Evolutionary conservation across 2,329 filamentous ascomycete species (phyloP).

Genomic region (Aspergillus puulaauensis): DNA sequence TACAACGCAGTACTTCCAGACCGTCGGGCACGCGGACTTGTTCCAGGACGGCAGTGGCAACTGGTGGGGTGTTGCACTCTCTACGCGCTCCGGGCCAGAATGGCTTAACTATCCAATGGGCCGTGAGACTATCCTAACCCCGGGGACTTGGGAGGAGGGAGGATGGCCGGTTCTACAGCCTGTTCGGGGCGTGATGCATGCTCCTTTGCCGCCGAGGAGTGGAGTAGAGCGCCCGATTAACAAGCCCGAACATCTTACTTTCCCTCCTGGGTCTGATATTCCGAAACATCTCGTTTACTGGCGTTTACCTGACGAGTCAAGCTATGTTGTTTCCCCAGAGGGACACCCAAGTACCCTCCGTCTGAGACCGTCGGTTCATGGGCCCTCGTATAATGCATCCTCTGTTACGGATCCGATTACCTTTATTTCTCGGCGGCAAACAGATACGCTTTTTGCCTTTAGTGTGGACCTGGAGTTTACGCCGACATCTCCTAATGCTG

Average conservation of each 20-base stretch:
- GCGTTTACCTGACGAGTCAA: conserved; percentile 48
- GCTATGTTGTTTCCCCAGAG: conserved; percentile 48
- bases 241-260: conserved; percentile 48
- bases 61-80: conserved; percentile 55
- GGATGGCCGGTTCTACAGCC: conserved; percentile 45
- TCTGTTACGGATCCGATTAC: conserved; percentile 10
- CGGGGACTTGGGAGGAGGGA: conserved; percentile 49
- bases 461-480: conserved; percentile 12
- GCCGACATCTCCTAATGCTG: not conserved
- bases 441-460: conserved; percentile 19
- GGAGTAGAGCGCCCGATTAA: conserved; percentile 29
- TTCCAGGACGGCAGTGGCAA: conserved; percentile 53
- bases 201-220: conserved; percentile 23
- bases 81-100: conserved; percentile 37
- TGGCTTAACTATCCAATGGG: conserved; percentile 54
- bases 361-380: conserved; percentile 50
- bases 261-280: conserved; percentile 44
- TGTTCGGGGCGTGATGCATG: conserved; percentile 16
- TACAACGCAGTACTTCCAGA: conserved; percentile 47
- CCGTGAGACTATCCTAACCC: conserved; percentile 52
- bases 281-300: conserved; percentile 59
- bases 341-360: conserved; percentile 47
- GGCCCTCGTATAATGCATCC: conserved; percentile 53
- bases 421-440: conserved; percentile 16
- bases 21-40: conserved; percentile 58